Evolutionary conservation across 371 early-diverging fungal genomes (phyloP).

Genomic region (Syncephalastrum sp.): DNA sequence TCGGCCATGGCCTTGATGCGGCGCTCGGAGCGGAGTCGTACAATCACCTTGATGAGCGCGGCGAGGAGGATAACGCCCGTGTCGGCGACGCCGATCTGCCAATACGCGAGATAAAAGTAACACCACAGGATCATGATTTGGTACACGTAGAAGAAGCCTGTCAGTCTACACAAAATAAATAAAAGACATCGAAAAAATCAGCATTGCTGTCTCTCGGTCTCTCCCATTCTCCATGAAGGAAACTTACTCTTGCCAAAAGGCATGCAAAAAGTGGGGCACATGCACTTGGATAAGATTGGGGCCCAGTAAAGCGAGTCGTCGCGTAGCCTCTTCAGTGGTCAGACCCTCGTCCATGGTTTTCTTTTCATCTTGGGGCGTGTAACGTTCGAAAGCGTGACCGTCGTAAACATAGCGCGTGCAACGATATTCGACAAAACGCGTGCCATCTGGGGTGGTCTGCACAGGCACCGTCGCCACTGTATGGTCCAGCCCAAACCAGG

Average conservation of each 20-base stretch:
- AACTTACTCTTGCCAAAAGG: conserved; percentile 54
- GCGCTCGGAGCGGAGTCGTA: conserved; percentile 55
- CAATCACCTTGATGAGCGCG: conserved; percentile 62
- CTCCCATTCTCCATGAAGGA: no score
- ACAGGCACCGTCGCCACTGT: conserved; percentile 32
- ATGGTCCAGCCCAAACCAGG: conserved; percentile 16
- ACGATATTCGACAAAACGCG: conserved; percentile 65
- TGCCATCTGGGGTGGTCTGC: conserved; percentile 15
- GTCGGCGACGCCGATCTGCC: conserved; percentile 68
- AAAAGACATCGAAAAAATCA: background rate
- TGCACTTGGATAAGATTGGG: conserved; percentile 64
- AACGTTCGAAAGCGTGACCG: conserved; percentile 44
- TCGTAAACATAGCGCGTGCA: conserved; percentile 68
- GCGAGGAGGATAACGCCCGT: conserved; percentile 64
- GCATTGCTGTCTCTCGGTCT: background rate
- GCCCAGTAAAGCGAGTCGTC: conserved; percentile 55
- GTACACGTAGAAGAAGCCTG: conserved; percentile 75
- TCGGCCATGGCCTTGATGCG: conserved; percentile 64
- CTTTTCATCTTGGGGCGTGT: conserved; percentile 40
- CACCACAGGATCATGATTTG: conserved; percentile 69
- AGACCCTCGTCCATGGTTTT: conserved; percentile 42
- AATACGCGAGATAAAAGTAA: conserved; percentile 69
- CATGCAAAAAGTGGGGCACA: conserved; percentile 49
- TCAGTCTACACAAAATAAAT: conserved; percentile 27
- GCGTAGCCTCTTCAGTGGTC: conserved; percentile 34